A percentile compares a stretch with the other conserved stretches of the same genome.
Conservation (phyloP, 805 yeast species). For the Starmerella lactis-condensi region DNA sequence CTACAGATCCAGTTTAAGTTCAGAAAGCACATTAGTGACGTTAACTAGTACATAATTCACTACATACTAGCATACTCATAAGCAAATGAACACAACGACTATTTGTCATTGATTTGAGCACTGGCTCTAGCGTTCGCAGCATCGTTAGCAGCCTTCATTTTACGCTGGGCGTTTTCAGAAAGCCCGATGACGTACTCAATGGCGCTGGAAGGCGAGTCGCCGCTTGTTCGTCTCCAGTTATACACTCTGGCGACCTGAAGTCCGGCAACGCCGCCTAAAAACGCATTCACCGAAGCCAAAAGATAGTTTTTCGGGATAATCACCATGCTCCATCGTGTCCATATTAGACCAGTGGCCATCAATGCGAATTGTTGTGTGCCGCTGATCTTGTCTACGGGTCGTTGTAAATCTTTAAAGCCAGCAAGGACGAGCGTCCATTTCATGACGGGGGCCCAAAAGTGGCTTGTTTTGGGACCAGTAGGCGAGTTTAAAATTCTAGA, state of each 20-base stretch:
- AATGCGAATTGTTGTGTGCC: conserved; percentile 81
- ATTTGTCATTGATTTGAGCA: too few relatives aligned
- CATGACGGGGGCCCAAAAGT: conserved; percentile 58
- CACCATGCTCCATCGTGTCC: conserved; percentile 97
- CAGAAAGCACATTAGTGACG: too few relatives aligned
- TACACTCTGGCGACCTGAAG: conserved; percentile 58
- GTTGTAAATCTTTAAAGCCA: conserved; percentile 64
- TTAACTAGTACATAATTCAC: too few relatives aligned
- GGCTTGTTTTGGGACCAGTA: conserved; percentile 90
- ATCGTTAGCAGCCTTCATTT: too few relatives aligned
- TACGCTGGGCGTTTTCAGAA: too few relatives aligned
- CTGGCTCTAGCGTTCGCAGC: too few relatives aligned
- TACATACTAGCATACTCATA: too few relatives aligned
- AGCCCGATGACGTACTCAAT: conserved; percentile 36
- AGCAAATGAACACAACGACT: too few relatives aligned
- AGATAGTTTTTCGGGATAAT: conserved; percentile 73
- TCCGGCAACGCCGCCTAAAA: conserved; percentile 78
- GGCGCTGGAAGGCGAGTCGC: conserved; percentile 44
- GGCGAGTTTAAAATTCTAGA: conserved; percentile 1
- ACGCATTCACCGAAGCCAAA: conserved; percentile 84
- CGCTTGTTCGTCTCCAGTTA: conserved; percentile 42
- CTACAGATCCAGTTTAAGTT: too few relatives aligned
- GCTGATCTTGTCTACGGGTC: conserved; percentile 82
- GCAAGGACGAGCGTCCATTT: conserved; percentile 85
- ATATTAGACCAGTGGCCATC: conserved; percentile 77